A percentile compares a stretch with the other conserved stretches of the same genome.
Evolutionary conservation across 495 filamentous ascomycete species (phyloP).

Genomic region (Trichoderma virens): DNA sequence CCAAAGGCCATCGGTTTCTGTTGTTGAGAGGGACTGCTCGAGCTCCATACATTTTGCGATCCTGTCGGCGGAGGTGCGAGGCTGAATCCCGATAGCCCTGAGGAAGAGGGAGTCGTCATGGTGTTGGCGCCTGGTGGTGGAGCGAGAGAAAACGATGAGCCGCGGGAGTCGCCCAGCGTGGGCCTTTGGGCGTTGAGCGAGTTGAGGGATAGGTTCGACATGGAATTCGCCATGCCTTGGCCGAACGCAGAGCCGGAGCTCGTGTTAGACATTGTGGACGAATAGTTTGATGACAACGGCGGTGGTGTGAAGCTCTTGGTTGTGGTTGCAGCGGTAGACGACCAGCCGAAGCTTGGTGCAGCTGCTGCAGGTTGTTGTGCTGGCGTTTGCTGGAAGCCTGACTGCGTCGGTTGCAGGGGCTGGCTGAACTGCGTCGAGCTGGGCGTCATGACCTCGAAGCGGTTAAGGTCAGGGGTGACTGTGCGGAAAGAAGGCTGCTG

Average conservation of each 20-base stretch:
- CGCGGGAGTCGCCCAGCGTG: slow-evolving; percentile 16
- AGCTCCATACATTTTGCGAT: neutral
- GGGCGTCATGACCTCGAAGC: slow-evolving; percentile 41
- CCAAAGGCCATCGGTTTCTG: slow-evolving; percentile 13
- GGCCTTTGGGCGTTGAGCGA: slow-evolving; percentile 19
- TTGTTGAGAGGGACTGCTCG: neutral
- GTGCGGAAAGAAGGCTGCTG: slow-evolving; percentile 41
- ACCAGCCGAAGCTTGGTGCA: slow-evolving; percentile 26
- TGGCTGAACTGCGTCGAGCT: slow-evolving; percentile 47
- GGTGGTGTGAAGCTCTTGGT: slow-evolving; percentile 30
- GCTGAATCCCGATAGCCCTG: slow-evolving; percentile 27
- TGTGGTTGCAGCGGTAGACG: slow-evolving; percentile 17
- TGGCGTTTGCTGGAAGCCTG: slow-evolving; percentile 10
- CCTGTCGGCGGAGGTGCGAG: slow-evolving; percentile 32
- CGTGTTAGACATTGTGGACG: slow-evolving; percentile 20
- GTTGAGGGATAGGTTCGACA: slow-evolving; percentile 27
- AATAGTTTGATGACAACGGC: slow-evolving; percentile 14
- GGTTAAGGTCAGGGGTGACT: slow-evolving; percentile 47
- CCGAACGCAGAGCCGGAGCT: slow-evolving; percentile 18
- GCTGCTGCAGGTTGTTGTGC: slow-evolving; percentile 11
- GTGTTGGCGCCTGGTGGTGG: slow-evolving; percentile 28
- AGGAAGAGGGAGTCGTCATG: neutral
- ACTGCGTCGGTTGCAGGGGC: slow-evolving; percentile 34
- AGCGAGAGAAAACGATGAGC: slow-evolving; percentile 41
- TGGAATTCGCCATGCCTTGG: neutral